phyloP scores from a whole-genome alignment of 148 eudicot genomes.

The Amaranthus cruentus region DNA sequence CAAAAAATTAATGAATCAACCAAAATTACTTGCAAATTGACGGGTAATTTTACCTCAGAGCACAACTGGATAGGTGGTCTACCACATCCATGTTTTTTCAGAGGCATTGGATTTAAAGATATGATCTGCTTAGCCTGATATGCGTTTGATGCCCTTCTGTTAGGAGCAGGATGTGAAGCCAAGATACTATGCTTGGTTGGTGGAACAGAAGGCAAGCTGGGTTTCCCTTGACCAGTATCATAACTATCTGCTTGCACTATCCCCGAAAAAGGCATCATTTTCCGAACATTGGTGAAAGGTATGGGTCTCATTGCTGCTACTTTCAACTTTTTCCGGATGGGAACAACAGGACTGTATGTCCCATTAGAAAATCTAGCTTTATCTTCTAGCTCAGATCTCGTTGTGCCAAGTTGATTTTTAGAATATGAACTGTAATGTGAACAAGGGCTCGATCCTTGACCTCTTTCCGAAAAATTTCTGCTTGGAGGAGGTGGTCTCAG shows the following conservation, averaged over 20 bases:
- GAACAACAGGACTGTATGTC: slow-evolving; percentile 22
- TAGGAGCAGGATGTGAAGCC: slow-evolving; percentile 46
- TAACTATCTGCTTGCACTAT: slow-evolving; percentile 47
- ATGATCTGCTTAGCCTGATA: slow-evolving; percentile 81
- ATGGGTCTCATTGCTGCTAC: slow-evolving; percentile 84
- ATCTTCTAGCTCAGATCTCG: slow-evolving; percentile 32
- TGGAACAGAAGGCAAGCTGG: slow-evolving; percentile 43
- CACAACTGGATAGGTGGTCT: slow-evolving; percentile 83
- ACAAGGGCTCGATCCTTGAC: slow-evolving; percentile 35
- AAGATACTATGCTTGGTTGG: slow-evolving; percentile 42
- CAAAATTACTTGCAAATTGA: neutral
- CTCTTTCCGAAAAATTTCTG: slow-evolving; percentile 40
- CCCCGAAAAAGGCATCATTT: slow-evolving; percentile 65
- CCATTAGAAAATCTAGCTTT: slow-evolving; percentile 43
- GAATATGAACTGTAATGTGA: slow-evolving; percentile 26
- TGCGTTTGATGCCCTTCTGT: slow-evolving; percentile 58
- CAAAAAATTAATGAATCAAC: neutral
- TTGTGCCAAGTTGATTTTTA: slow-evolving; percentile 20
- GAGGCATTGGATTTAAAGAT: slow-evolving; percentile 84
- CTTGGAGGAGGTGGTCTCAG: slow-evolving; percentile 82
- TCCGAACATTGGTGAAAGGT: slow-evolving; percentile 47
- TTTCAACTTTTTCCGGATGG: slow-evolving; percentile 45
- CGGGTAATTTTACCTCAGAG: slow-evolving; percentile 56
- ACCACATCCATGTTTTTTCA: slow-evolving; percentile 93
- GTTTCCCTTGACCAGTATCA: slow-evolving; percentile 59